Evolutionary conservation across 352 stramenopile species (phyloP).

Genomic region (Pythium apleroticum): DNA sequence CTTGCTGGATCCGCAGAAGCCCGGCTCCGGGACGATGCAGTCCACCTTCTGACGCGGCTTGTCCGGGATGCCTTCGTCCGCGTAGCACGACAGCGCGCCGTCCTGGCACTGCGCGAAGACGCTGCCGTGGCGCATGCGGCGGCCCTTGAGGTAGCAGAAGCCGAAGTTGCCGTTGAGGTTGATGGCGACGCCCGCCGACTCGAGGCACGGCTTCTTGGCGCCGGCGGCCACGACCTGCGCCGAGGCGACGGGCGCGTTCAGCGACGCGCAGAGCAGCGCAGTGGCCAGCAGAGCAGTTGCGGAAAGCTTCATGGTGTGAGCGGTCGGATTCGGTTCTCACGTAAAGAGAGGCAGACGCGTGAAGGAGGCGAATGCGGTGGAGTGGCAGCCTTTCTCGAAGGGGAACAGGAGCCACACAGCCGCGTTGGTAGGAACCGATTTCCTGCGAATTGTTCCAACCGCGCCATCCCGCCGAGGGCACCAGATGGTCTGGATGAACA

Average conservation of each 20-base stretch:
- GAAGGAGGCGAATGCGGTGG: neutral
- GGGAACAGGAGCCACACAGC: neutral
- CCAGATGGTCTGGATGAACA: slow-evolving; percentile 1
- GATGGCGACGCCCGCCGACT: slow-evolving; percentile 34
- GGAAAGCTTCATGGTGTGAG: neutral
- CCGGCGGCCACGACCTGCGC: slow-evolving; percentile 18
- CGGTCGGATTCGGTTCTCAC: neutral
- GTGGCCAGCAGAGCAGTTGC: neutral
- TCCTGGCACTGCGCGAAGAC: slow-evolving; percentile 43
- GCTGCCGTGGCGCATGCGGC: slow-evolving; percentile 38
- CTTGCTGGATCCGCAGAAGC: slow-evolving; percentile 31
- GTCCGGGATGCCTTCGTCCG: slow-evolving; percentile 46
- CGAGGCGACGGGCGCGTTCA: neutral
- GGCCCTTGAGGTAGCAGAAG: slow-evolving; percentile 51
- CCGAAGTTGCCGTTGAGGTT: slow-evolving; percentile 37
- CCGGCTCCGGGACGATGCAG: slow-evolving; percentile 36
- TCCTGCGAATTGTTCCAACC: neutral
- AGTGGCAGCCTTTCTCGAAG: neutral
- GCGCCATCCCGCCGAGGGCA: neutral
- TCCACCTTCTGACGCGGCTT: slow-evolving; percentile 29
- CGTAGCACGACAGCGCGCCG: slow-evolving; percentile 37
- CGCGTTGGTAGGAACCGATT: slow-evolving; percentile 3
- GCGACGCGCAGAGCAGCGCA: neutral
- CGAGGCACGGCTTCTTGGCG: slow-evolving; percentile 33
- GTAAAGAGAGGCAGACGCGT: neutral